Evolutionary conservation across 2,329 filamentous ascomycete species (phyloP).

Genomic region (Lachnellula occidentalis): DNA sequence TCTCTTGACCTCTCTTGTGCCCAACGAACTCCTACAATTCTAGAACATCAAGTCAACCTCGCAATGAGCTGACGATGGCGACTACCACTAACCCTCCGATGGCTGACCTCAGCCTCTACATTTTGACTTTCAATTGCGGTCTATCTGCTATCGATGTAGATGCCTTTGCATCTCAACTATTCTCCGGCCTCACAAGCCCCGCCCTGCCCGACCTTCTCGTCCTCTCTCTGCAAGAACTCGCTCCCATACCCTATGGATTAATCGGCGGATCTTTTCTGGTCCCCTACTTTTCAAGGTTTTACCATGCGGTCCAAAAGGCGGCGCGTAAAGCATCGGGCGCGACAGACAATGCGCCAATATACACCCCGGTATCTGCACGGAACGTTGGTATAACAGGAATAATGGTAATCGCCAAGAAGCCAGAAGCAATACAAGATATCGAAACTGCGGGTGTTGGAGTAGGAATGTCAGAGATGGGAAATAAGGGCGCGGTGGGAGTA

Average conservation of each 20-base stretch:
- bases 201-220: constrained; percentile 63
- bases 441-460: constrained; percentile 79
- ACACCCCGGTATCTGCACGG: constrained; percentile 63
- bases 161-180: constrained; percentile 66
- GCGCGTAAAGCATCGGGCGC: constrained; percentile 36
- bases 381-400: constrained; percentile 88
- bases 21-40: neutral
- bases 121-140: constrained; percentile 87
- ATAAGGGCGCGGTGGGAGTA: constrained; percentile 87
- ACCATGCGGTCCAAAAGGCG: constrained; percentile 66
- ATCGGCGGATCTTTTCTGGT: constrained; percentile 75
- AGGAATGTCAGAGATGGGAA: constrained; percentile 82
- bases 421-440: constrained; percentile 55
- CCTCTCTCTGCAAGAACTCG: constrained; percentile 77
- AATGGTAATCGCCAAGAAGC: constrained; percentile 72
- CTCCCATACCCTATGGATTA: constrained; percentile 78
- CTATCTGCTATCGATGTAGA: constrained; percentile 64
- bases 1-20: neutral
- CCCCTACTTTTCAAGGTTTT: constrained; percentile 69
- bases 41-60: neutral
- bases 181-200: constrained; percentile 46
- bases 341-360: constrained; percentile 39
- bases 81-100: constrained; percentile 18
- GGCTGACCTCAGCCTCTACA: constrained; percentile 61
- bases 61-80: constrained; percentile 6